Evolutionary conservation across 345 rosid species (phyloP), one percentile per base, ranked within the genome.

Genomic region (Syzygium jambos): DNA sequence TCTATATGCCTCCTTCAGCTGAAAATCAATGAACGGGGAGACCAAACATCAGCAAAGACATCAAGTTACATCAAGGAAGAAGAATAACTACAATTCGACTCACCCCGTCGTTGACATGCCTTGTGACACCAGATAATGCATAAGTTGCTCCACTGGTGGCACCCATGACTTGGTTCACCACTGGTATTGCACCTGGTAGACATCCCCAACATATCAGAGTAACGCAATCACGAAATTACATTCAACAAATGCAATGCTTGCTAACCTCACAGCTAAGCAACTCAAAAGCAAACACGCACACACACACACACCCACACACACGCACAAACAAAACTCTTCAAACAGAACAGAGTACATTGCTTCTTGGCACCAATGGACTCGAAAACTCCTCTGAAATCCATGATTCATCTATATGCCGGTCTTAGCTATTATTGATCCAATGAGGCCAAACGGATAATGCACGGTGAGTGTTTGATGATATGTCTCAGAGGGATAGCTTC

Each of bases 131-230:
- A 19, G 98, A 95, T 88, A 98, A 94, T 6, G 94, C 98, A 94
- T 91, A 92, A 52, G 98, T 95, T 85, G 99, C 98, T 77, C 99
- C 99, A 92, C 99, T 93, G 23, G 98, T 92, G n/a, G 98, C 98
- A 92, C 93, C 93, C 97, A 95, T 93, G 73, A 98, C 92, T 93
- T 96, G 94, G 19, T 92, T 93, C 85, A 95, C 93, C 93, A 96
- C 92, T 84, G 99, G 99, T 63, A 98, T 77, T 80, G 95, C 95
- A 90, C 93, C 99, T 96, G 88, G 87, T 86, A 86, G 34, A 87
- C 54, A 78, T 14, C 85, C 77, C 61, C 85, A 82, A 82, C 84
- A 86, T 9, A 17, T 1, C 59, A 25, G 27, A 51, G 19, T 22
- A 38, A 57, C 83, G 57, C n/a, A 57, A 6, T 80, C 29, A 49